phyloP scores from a whole-genome alignment of 768 basidiomycete genomes.

The Coprinopsis strossmayeri region DNA sequence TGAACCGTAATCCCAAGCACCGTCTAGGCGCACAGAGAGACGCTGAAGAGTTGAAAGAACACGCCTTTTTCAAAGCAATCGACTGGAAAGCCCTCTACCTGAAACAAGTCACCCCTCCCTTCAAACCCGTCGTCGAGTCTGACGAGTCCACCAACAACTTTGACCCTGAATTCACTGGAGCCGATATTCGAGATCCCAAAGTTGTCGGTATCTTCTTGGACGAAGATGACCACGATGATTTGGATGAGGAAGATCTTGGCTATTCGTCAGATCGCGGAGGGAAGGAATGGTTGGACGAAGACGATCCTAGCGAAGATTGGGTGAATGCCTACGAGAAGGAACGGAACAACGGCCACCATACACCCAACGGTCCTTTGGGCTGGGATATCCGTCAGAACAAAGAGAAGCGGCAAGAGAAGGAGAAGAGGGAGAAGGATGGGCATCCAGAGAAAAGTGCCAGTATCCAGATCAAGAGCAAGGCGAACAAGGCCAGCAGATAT shows the following conservation, averaged over 20 bases:
- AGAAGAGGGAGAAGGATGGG: constrained; percentile 11
- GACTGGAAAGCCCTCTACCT: constrained; percentile 86
- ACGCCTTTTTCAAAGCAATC: constrained; percentile 86
- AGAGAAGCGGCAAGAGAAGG: constrained; percentile 10
- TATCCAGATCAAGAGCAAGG: constrained; percentile 47
- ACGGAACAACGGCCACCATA: constrained; percentile 31
- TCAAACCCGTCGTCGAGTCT: constrained; percentile 96
- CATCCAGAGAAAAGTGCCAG: constrained; percentile 18
- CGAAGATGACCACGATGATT: constrained; percentile 8
- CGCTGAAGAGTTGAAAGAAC: constrained; percentile 91
- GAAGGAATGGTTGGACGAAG: constrained; percentile 24
- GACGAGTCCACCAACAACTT: constrained; percentile 99
- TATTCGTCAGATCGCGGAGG: background rate
- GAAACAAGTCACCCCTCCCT: constrained; percentile 93
- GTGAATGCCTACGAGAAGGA: constrained; percentile 29
- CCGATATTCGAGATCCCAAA: constrained; percentile 75
- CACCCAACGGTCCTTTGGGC: constrained; percentile 75
- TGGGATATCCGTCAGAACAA: constrained; percentile 30
- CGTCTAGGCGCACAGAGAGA: constrained; percentile 89
- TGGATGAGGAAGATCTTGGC: constrained; percentile 13
- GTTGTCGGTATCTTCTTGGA: constrained; percentile 19
- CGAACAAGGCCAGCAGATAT: constrained; percentile 28
- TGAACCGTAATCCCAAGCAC: constrained; percentile 98
- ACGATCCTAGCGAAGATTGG: constrained; percentile 72
- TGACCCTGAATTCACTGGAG: constrained; percentile 94